Percentiles rank a stretch among this genome's conserved stretches.
Conservation (phyloP, 2,329 filamentous ascomycete genomes). For the Exophiala xenobiotica region DNA sequence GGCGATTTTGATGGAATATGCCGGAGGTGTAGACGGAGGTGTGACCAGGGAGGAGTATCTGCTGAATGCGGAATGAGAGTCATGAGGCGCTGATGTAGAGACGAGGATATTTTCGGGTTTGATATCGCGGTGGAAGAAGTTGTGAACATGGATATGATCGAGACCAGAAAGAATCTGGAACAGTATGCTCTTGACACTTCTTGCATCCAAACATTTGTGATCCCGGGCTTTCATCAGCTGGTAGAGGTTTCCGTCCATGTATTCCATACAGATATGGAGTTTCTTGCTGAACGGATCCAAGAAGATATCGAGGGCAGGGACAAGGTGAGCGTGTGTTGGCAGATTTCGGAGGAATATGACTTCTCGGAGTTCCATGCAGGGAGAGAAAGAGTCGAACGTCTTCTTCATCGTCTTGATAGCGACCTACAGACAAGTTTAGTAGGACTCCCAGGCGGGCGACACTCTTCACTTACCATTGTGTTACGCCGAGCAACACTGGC, state of each 20-base stretch:
- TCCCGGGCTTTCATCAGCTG: conserved; percentile 98
- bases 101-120: conserved; percentile 99
- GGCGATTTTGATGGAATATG: conserved; percentile 96
- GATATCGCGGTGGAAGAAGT: conserved; percentile 98
- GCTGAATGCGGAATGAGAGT: conserved; percentile 80
- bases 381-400: conserved; percentile 87
- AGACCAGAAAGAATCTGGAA: conserved; percentile 95
- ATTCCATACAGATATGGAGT: conserved; percentile 98
- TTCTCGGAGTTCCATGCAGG: conserved; percentile 90
- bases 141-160: conserved; percentile 94
- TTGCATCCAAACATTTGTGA: conserved; percentile 86
- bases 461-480: conserved; percentile 69
- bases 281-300: conserved; percentile 94
- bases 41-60: conserved; percentile 92
- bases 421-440: conserved; percentile 62
- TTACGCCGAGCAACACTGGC: conserved; percentile 84
- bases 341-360: conserved; percentile 94
- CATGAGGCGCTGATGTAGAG: conserved; percentile 80
- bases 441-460: too few relatives aligned
- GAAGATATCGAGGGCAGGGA: conserved; percentile 98
- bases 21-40: conserved; percentile 87
- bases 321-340: conserved; percentile 83
- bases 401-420: conserved; percentile 99
- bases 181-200: conserved; percentile 94
- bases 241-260: conserved; percentile 99